Evolutionary conservation across 1,284 basidiomycete species (phyloP).

Genomic region (Golubevia sp.): DNA sequence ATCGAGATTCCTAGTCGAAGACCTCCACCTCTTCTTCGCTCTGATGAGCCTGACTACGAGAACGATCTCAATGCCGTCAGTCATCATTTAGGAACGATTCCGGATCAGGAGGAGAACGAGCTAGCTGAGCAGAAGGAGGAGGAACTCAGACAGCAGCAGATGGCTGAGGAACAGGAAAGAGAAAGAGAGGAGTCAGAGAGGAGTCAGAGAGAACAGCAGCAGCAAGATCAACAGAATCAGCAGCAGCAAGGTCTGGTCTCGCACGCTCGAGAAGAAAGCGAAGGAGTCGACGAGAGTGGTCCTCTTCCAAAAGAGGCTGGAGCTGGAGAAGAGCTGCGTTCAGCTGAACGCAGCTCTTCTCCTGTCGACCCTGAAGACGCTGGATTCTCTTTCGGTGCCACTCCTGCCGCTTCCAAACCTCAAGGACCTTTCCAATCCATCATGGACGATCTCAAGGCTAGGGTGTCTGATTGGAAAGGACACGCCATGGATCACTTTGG

Average conservation of each 20-base stretch:
- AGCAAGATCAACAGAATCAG: conserved; percentile 37
- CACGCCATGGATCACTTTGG: conserved; percentile 83
- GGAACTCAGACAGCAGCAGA: not conserved
- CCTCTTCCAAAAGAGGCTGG: not conserved
- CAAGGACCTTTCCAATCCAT: conserved; percentile 72
- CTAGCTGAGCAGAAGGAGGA: conserved; percentile 11
- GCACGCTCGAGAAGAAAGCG: conserved; percentile 14
- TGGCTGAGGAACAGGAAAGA: not conserved
- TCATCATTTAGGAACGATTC: conserved; percentile 30
- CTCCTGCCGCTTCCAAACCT: conserved; percentile 24
- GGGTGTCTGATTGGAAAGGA: conserved; percentile 92
- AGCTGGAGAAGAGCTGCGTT: not conserved
- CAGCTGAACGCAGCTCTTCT: conserved; percentile 8
- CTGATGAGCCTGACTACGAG: not conserved
- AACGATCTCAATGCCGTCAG: conserved; percentile 38
- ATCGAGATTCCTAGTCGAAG: conserved; percentile 82
- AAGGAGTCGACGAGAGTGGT: conserved; percentile 13
- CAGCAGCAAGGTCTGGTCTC: conserved; percentile 36
- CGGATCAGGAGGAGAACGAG: conserved; percentile 12
- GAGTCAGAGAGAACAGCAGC: not conserved
- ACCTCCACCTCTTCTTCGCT: conserved; percentile 68
- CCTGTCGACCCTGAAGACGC: conserved; percentile 12
- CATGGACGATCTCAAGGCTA: conserved; percentile 80
- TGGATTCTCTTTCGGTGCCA: conserved; percentile 32
- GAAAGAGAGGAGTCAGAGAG: not conserved